Evolutionary conservation across 106 monocot genomes (phyloP).

Genomic region (Amphibolis antarctica): DNA sequence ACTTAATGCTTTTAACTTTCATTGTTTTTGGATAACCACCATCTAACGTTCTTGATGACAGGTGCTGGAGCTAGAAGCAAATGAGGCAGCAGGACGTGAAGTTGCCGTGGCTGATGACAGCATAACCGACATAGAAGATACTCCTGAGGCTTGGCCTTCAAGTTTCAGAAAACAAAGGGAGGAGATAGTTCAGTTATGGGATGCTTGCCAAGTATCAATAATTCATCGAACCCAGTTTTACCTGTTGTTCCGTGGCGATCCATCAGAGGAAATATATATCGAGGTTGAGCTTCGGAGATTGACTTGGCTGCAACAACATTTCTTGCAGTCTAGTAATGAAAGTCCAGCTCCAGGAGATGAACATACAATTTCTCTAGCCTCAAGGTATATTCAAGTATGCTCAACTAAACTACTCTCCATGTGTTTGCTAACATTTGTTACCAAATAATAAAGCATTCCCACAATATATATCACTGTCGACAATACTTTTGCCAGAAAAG

Average conservation of each 20-base stretch:
- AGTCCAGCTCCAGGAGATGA: slow-evolving; percentile 66
- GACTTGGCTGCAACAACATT: slow-evolving; percentile 73
- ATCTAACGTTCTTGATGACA: slow-evolving; percentile 4
- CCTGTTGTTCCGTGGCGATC: slow-evolving; percentile 73
- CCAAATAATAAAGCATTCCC: too few species aligned
- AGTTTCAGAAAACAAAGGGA: slow-evolving; percentile 62
- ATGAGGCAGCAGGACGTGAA: slow-evolving; percentile 33
- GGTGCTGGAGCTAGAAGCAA: slow-evolving; percentile 91
- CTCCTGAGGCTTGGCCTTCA: slow-evolving; percentile 45
- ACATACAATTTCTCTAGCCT: slow-evolving; percentile 38
- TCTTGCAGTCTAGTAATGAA: slow-evolving; percentile 39
- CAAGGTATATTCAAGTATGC: slow-evolving; percentile 49
- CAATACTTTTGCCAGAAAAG: too few species aligned
- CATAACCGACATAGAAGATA: slow-evolving; percentile 25
- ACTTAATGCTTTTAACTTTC: neutral
- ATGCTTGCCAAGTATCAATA: slow-evolving; percentile 82
- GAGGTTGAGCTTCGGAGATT: slow-evolving; percentile 86
- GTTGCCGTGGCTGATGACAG: slow-evolving; percentile 22
- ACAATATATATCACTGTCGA: too few species aligned
- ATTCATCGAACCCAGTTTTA: slow-evolving; percentile 92
- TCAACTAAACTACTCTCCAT: too few species aligned
- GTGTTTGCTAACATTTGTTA: too few species aligned
- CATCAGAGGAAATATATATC: slow-evolving; percentile 88
- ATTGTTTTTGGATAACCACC: too few species aligned
- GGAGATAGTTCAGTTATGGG: slow-evolving; percentile 77